Base-by-base conservation (phyloP, 2,329 filamentous ascomycete genomes). In the Pseudocercospora cruenta region DNA sequence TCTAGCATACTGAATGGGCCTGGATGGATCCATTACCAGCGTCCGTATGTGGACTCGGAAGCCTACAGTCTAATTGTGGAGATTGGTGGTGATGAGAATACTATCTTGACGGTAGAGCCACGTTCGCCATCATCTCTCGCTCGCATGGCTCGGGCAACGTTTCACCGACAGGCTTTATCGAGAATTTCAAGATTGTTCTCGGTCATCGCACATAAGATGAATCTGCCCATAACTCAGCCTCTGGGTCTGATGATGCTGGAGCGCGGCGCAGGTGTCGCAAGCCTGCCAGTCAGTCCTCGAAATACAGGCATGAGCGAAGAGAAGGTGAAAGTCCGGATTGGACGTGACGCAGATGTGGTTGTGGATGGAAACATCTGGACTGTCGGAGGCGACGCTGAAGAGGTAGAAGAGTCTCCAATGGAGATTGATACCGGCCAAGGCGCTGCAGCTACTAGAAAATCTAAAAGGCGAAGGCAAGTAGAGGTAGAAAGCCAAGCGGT, bases 21-120 rank as follows among this genome's bases (percentile, higher is more conserved):
- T 9, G 85, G 86, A 4, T 91, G 87, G 83, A 88, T 96, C 28
- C 87, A 88, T 69, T 98, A 98, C 73, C 88, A 91, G 14, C 88
- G 94, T 5, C 94, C 94, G 0, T 96, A 90, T 73, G 88, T 93
- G n/a, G 93, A 97, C 77, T 88, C 92, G 61, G 84, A 83, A 22
- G 80, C 90, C 0, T 84, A 87, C 66, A 91, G 94, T 76, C 84
- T 97, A 22, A 84, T 98, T 26, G 81, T 97, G 1, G 93, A 98
- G 77, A 90, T 96, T 58, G 88, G 89, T 19, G 85, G 84, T 53
- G 90, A 92, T 72, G 84, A 84, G 60, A 91, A 60, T 14, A 70
- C 65, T 16, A 62, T 68, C 22, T 65, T 71, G 8, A 74, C 61
- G 64, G 72, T 69, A 14, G 64, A 64, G 12, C 55, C 65, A 19